Evolutionary conservation across 805 yeast genomes (phyloP), one percentile per base, ranked within the genome.

Genomic region (Zygosaccharomyces kombuchaensis): DNA sequence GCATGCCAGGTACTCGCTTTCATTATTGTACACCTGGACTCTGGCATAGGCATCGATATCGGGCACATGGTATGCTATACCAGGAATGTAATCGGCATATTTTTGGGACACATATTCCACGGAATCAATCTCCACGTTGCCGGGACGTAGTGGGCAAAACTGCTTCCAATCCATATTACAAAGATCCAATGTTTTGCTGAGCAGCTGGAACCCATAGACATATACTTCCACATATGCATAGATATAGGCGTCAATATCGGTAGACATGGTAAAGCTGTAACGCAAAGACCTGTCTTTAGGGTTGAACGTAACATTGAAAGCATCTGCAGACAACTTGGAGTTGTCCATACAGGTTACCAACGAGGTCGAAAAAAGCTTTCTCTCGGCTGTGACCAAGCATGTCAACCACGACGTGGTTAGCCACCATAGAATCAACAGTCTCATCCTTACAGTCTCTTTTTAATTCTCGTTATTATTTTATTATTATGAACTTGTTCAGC

Each of bases 141-240:
- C 96, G 0, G 96, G 90, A 56, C 73, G 81, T 27, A 90, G 64
- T 1, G 96, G 96, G 67, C 97, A 90, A 62, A 90, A 86, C 69
- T 90, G 95, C 60, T 84, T 84, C 84, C 95, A 82, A 43, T 78
- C 66, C 34, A 71, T 45, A 4, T 55, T 37, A 70, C 97, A 90
- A 48, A 87, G 69, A 59, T 87, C 77, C 41, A 89, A 63, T 1
- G 62, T 58, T 56, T 74, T 70, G 5, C 74, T 65, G 52, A 88
- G 81, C 59, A 87, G 76, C 47, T 72, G 67, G 68, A 89, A 83
- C 0, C 97, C 97, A 62, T 88, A 90, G 3, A 96, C 96, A 59
- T 80, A 87, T 10, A 89, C 86, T 36, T 77, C 79, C 19, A 87
- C 71, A 43, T 78, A 77, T 2, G 96, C 96, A 30, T 62, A 62